Evolutionary conservation across 768 basidiomycete species (phyloP).

Genomic region (Boletus reticuloceps): DNA sequence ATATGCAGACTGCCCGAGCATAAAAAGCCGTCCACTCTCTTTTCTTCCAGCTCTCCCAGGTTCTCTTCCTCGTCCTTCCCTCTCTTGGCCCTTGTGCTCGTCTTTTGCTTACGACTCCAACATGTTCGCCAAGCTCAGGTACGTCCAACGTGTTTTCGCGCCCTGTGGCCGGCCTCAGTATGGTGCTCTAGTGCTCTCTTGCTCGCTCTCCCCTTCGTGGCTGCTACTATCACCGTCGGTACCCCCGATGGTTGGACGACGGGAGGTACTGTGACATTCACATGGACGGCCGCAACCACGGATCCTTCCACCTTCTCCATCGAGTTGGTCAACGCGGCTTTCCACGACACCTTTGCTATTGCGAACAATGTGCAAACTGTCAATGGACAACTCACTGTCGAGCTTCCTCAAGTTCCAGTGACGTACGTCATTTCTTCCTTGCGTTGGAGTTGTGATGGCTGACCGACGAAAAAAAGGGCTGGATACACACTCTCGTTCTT

Average conservation of each 20-base stretch:
- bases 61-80: slow-evolving; percentile 17
- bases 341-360: slow-evolving; percentile 55
- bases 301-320: slow-evolving; percentile 47
- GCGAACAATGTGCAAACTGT: slow-evolving; percentile 45
- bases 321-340: slow-evolving; percentile 45
- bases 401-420: slow-evolving; percentile 44
- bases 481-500: slow-evolving; percentile 51
- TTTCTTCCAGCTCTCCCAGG: slow-evolving; percentile 4
- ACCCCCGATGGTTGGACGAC: slow-evolving; percentile 34
- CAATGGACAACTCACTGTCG: slow-evolving; percentile 26
- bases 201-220: slow-evolving; percentile 42
- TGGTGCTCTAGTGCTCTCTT: slow-evolving; percentile 37
- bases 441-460: neutral
- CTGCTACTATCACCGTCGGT: slow-evolving; percentile 42
- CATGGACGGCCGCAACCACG: slow-evolving; percentile 40
- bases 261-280: slow-evolving; percentile 38
- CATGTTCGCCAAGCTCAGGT: slow-evolving; percentile 56
- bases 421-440: slow-evolving; percentile 32
- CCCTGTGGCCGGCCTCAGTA: neutral
- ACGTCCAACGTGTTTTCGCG: neutral
- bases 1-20: slow-evolving; percentile 16
- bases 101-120: slow-evolving; percentile 22
- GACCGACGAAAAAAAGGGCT: slow-evolving; percentile 27
- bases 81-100: neutral
- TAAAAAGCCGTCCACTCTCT: slow-evolving; percentile 18